phyloP scores from a whole-genome alignment of 768 basidiomycete genomes.

The Auricularia sp. region DNA sequence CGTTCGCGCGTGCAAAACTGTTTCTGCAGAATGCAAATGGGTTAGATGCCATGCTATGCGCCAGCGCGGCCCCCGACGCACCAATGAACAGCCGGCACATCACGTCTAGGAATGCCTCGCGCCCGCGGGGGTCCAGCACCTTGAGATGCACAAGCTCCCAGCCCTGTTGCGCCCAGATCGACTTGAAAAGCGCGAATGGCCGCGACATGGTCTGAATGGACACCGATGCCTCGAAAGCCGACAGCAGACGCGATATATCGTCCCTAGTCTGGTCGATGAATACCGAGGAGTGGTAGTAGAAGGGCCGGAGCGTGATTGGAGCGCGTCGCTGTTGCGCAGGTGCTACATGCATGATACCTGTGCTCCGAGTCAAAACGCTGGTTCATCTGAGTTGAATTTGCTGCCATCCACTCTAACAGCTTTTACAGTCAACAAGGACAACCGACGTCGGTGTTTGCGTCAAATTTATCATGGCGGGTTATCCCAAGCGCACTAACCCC shows the following conservation, averaged over 20 bases:
- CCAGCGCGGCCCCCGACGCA: conserved; percentile 20
- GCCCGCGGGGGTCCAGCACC: conserved; percentile 55
- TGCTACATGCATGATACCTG: conserved; percentile 21
- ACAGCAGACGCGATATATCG: conserved; percentile 48
- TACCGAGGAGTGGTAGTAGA: conserved; percentile 68
- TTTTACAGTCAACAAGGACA: too few relatives aligned
- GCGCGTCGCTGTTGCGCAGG: conserved; percentile 47
- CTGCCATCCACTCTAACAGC: too few relatives aligned
- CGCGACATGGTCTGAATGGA: conserved; percentile 12
- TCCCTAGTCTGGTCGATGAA: conserved; percentile 55
- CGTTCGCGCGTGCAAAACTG: conserved; percentile 35
- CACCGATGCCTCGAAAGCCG: conserved; percentile 44
- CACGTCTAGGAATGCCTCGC: conserved; percentile 51
- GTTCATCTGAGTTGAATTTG: too few relatives aligned
- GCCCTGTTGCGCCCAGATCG: conserved; percentile 51
- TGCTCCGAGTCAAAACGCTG: too few relatives aligned
- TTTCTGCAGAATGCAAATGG: conserved; percentile 33
- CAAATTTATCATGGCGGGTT: too few relatives aligned
- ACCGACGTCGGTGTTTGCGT: too few relatives aligned
- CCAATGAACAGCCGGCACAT: conserved; percentile 59
- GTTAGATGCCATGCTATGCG: not conserved
- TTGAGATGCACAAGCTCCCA: conserved; percentile 74
- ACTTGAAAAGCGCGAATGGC: conserved; percentile 68
- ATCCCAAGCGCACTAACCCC: too few relatives aligned
- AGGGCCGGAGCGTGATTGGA: conserved; percentile 55